Percentiles rank a stretch among this genome's conserved stretches.
phyloP scores from a whole-genome alignment of 2,329 filamentous ascomycete species.

The Rhinocladiella similis region DNA sequence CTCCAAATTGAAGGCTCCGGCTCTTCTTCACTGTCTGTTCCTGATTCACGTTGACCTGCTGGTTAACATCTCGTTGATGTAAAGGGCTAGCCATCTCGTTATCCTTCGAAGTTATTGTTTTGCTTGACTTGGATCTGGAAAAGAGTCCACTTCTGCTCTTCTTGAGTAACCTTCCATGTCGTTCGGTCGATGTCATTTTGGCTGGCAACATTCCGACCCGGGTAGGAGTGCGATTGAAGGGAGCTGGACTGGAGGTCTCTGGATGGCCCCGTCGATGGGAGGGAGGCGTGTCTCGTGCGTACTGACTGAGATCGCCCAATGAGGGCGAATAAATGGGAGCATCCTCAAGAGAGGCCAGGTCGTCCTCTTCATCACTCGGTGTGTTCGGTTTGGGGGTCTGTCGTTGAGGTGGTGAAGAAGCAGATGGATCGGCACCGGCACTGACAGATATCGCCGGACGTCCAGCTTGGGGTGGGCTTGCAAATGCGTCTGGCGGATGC shows the following conservation, averaged over 20 bases:
- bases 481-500: conserved; percentile 24
- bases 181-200: neutral
- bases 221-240: conserved; percentile 13
- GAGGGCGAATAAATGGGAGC: conserved; percentile 30
- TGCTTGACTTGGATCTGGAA: conserved; percentile 11
- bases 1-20: conserved; percentile 20
- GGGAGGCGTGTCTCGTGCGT: conserved; percentile 23
- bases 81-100: conserved; percentile 1
- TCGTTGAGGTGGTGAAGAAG: neutral
- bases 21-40: conserved; percentile 19
- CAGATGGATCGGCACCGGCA: neutral
- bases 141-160: conserved; percentile 25
- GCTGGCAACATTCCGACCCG: conserved; percentile 8
- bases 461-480: conserved; percentile 2
- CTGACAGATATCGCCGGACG: neutral
- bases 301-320: conserved; percentile 27
- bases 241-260: neutral
- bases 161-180: conserved; percentile 10
- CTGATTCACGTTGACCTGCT: neutral
- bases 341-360: conserved; percentile 18
- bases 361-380: conserved; percentile 18
- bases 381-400: conserved; percentile 1
- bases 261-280: neutral
- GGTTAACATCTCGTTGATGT: conserved; percentile 8
- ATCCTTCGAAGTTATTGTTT: neutral